phyloP scores from a whole-genome alignment of 2,329 filamentous ascomycete genomes.

The Phialocephala sp. region DNA sequence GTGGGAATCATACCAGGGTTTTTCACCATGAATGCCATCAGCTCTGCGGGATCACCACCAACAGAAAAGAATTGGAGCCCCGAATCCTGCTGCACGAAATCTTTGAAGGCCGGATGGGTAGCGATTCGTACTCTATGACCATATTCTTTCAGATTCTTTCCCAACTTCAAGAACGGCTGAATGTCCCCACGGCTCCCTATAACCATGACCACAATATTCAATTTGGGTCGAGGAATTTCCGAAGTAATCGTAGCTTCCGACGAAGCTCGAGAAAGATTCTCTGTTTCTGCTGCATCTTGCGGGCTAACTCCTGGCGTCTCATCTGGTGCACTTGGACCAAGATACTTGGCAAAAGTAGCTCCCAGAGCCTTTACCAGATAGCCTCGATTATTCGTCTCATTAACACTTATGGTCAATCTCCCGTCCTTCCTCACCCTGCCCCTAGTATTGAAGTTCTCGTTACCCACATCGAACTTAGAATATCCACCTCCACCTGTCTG shows the following conservation, averaged over 20 bases:
- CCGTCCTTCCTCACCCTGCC: slow-evolving; percentile 73
- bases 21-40: slow-evolving; percentile 87
- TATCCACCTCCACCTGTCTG: slow-evolving; percentile 42
- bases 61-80: slow-evolving; percentile 82
- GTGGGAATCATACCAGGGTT: slow-evolving; percentile 80
- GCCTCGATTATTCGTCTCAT: slow-evolving; percentile 71
- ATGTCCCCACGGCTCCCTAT: slow-evolving; percentile 82
- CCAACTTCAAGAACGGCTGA: slow-evolving; percentile 79
- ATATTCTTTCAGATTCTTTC: slow-evolving; percentile 73
- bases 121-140: slow-evolving; percentile 79
- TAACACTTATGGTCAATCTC: slow-evolving; percentile 72
- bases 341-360: slow-evolving; percentile 59
- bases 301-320: slow-evolving; percentile 18
- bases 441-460: slow-evolving; percentile 68
- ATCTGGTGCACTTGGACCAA: slow-evolving; percentile 38
- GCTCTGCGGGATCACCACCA: slow-evolving; percentile 77
- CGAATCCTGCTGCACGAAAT: slow-evolving; percentile 75
- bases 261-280: slow-evolving; percentile 33
- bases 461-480: slow-evolving; percentile 63
- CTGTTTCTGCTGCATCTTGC: slow-evolving; percentile 37
- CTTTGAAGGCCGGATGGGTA: slow-evolving; percentile 77
- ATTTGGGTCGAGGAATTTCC: slow-evolving; percentile 32
- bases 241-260: slow-evolving; percentile 27
- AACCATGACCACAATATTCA: slow-evolving; percentile 85
- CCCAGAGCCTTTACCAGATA: slow-evolving; percentile 78